Evolutionary conservation across 371 early-diverging fungal species (phyloP), one percentile per base, ranked within the genome.

Genomic region (Gilbertella persicaria): DNA sequence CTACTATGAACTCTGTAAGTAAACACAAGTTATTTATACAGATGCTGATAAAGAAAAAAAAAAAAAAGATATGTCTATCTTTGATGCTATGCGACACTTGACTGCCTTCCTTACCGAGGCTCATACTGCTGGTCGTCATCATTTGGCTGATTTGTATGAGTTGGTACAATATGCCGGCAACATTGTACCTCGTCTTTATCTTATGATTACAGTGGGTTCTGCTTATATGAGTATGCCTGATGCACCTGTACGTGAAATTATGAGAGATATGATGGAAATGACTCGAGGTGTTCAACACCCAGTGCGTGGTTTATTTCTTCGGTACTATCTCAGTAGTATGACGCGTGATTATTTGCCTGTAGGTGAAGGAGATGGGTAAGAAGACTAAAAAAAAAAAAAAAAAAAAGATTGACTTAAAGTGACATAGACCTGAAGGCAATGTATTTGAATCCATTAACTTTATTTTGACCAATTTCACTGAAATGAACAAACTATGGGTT

Each of bases 401-500:
- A 33, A 8, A 33, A 9, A 33, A 12, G 33, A 28, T 33, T 13
- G 33, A 33, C 28, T 19, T 24, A 8, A 14, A 13, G 6, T 21
- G 7, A 10, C 29, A 26, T 55, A 89, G 91, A 5, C 87, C 90
- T 16, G 87, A 87, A 62, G 94, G 93, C 42, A 88, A 88, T 57
- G 83, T 93, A 24, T 67, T 78, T 44, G 97, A 96, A 69, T 90
- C 95, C 3, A 94, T 96, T 52, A 84, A 90, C 29, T 98, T 98
- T 63, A 91, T 93, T 52, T 75, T 98, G 37, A 92, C 90, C 36
- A 97, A 98, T 67, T 96, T 97, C 69, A 91, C 92, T 35, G 97
- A 98, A 75, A 98, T 96, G 97, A 97, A 97, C 76, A 98, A 97
- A 74, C 83, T 98, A 6, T 98, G 99, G 99, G 97, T 98, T 13